phyloP scores from a whole-genome alignment of 805 yeast species.

The Candida endomychidarum region DNA sequence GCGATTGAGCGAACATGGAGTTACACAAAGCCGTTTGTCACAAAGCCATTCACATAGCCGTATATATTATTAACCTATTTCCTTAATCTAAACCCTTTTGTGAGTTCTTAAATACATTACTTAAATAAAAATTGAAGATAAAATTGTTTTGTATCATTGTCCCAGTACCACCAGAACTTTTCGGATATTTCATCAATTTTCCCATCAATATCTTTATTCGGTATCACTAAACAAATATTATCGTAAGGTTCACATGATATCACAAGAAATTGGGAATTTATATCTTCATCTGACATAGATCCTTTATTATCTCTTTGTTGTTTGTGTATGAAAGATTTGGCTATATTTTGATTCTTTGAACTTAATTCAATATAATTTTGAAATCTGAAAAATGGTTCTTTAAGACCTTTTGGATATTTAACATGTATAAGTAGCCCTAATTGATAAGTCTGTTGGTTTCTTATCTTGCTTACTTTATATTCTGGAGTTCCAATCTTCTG shows the following conservation, averaged over 20 bases:
- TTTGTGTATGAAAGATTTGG: slow-evolving; percentile 24
- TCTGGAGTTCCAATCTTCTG: slow-evolving; percentile 72
- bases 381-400: slow-evolving; percentile 65
- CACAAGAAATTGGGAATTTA: slow-evolving; percentile 60
- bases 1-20: neutral
- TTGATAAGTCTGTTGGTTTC: slow-evolving; percentile 57
- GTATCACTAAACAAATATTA: slow-evolving; percentile 73
- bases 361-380: slow-evolving; percentile 73
- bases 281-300: neutral
- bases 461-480: slow-evolving; percentile 63
- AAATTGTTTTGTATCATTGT: slow-evolving; percentile 63
- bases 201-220: slow-evolving; percentile 52
- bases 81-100: too few species aligned
- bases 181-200: slow-evolving; percentile 27
- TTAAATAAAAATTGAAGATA: slow-evolving; percentile 57
- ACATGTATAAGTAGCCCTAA: slow-evolving; percentile 68
- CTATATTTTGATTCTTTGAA: slow-evolving; percentile 38
- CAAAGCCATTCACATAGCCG: too few species aligned
- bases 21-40: too few species aligned
- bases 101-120: neutral
- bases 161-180: slow-evolving; percentile 70
- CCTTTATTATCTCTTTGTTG: slow-evolving; percentile 13
- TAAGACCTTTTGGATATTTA: slow-evolving; percentile 50
- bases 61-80: too few species aligned
- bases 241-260: slow-evolving; percentile 91